Conservation (phyloP, 2,329 filamentous ascomycete genomes). For the Cladosporium sp. region DNA sequence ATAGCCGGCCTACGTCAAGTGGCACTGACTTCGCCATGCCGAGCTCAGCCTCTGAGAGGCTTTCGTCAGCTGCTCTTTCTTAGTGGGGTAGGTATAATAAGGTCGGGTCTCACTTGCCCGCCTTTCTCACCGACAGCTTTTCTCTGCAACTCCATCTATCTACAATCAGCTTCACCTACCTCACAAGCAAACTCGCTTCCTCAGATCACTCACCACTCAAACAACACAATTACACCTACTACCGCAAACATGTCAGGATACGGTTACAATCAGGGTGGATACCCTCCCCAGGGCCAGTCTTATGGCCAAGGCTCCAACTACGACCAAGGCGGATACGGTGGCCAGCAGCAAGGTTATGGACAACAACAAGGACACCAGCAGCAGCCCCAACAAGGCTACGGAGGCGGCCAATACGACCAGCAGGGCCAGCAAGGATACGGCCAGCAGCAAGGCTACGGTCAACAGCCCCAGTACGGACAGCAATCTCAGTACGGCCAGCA, state of each 20-base stretch:
- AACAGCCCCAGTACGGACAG: constrained; percentile 18
- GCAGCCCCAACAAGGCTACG: constrained; percentile 27
- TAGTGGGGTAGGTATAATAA: not conserved
- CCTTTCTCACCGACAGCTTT: constrained; percentile 13
- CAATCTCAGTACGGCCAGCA: constrained; percentile 24
- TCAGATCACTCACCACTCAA: not conserved
- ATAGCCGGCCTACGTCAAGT: not conserved
- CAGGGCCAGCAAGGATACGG: constrained; percentile 22
- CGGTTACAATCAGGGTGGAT: constrained; percentile 37
- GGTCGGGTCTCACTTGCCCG: constrained; percentile 9
- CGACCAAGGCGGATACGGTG: constrained; percentile 28
- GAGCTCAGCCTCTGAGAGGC: constrained; percentile 12
- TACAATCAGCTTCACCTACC: not conserved
- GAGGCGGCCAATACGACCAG: not conserved
- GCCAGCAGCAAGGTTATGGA: constrained; percentile 25
- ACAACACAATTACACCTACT: constrained; percentile 1
- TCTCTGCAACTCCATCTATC: not conserved
- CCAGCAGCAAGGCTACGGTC: constrained; percentile 22
- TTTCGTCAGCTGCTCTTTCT: constrained; percentile 15
- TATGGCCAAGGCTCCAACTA: constrained; percentile 24
- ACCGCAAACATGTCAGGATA: constrained; percentile 50
- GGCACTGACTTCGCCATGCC: constrained; percentile 11
- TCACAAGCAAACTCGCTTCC: not conserved
- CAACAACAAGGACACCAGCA: not conserved
- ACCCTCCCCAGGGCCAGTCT: constrained; percentile 24